Base-by-base conservation (phyloP, 31 red algal genomes). In the Porphyra umbilicalis region DNA sequence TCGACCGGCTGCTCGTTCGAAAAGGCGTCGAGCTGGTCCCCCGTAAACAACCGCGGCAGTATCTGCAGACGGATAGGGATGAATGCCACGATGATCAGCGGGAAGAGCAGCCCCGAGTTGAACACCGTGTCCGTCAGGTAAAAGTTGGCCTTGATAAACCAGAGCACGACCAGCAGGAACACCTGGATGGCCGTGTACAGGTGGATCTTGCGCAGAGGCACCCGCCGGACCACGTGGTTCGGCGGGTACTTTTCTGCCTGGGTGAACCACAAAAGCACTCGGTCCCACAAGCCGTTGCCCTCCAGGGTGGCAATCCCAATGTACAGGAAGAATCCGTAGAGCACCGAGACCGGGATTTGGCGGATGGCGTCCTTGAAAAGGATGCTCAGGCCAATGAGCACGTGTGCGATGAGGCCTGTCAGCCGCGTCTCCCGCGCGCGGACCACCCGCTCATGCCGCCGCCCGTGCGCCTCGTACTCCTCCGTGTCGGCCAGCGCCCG, bases 311-410 rank as follows among this genome's bases (percentile, higher is more conserved):
- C 93, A 39, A 94, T 76, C 25, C 97, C 97, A 30, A 99, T 86
- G 87, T 90, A 96, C 8, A 99, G 81, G 82, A 99, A 94, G 68
- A 96, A 99, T 11, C 97, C 97, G 75, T 92, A 99, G 80, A 99
- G 37, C 14, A 99, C 97, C 44, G 91, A 79, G 10, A 91, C 83
- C 7, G 97, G 94, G 20, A 99, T 87, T 33, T 88, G 40, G 67
- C 89, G 85, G 2, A 99, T 80, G 0, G 85, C 86, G 46, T 86
- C 85, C 37, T 88, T 89, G 44, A 88, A 85, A 6, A 99, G 87
- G 80, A 99, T 91, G 78, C 89, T 94, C 57, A 93, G 77, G 1
- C 85, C 85, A 76, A 96, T 89, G 2, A 96, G 79, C 32, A 98
- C 36, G 44, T 99, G 92, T 31, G 91, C 84, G 9, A 90, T 44